A percentile compares a stretch with the other conserved stretches of the same genome.
phyloP scores from a whole-genome alignment of 73 alveolate species.

The Symbiodinium natans region DNA sequence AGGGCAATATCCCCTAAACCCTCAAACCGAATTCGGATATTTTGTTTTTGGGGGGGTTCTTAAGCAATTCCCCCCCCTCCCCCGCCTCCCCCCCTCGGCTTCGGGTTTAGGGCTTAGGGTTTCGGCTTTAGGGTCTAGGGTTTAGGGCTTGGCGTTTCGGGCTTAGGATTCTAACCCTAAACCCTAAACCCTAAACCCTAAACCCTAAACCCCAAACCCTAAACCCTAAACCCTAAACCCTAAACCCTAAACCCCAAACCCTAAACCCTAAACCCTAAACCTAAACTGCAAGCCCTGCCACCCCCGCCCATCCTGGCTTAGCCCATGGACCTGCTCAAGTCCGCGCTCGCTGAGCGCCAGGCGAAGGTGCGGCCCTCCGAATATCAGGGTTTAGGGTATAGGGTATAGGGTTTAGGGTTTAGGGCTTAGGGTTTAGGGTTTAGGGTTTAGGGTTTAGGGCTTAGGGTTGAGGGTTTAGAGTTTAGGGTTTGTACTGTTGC shows the following conservation, averaged over 20 bases:
- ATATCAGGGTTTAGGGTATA: background rate
- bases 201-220: background rate
- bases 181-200: background rate
- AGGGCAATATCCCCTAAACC: no score
- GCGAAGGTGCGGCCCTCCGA: constrained; percentile 19
- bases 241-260: background rate
- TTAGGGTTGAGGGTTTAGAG: no score
- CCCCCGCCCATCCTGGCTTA: background rate
- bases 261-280: background rate
- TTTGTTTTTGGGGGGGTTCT: no score
- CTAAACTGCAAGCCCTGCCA: background rate
- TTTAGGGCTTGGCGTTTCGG: no score
- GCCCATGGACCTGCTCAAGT: constrained; percentile 92
- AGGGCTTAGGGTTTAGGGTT: background rate
- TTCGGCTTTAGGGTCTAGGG: no score
- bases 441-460: no score
- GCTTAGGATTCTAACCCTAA: no score
- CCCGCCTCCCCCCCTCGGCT: no score
- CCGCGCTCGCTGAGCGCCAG: constrained; percentile 80
- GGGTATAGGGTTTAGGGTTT: background rate
- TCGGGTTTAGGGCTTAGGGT: no score
- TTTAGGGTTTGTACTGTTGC: no score
- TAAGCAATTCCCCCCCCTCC: no score
- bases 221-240: background rate
- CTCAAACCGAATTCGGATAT: no score